phyloP scores from a whole-genome alignment of 2,329 filamentous ascomycete species.

The Xylaria digitata region DNA sequence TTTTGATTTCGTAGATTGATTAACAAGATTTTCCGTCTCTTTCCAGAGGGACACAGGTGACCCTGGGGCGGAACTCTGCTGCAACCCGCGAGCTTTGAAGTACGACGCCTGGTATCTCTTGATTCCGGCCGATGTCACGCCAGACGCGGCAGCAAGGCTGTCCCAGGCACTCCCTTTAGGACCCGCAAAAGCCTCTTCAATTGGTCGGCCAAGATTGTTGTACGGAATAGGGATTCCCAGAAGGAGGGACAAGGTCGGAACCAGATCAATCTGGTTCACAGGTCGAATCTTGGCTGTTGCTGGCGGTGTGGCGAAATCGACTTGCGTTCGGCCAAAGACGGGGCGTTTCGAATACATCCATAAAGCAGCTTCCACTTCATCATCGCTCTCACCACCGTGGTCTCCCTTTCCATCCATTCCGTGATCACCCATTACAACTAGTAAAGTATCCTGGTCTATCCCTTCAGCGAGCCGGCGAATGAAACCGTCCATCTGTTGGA shows the following conservation, averaged over 20 bases:
- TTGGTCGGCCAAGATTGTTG: conserved; percentile 92
- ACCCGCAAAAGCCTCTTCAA: conserved; percentile 91
- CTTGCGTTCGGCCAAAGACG: conserved; percentile 80
- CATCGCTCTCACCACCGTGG: conserved; percentile 97
- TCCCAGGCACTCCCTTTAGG: conserved; percentile 75
- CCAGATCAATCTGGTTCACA: conserved; percentile 89
- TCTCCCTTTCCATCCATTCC: conserved; percentile 98
- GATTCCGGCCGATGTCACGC: conserved; percentile 84
- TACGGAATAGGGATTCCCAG: conserved; percentile 93
- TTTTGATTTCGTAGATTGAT: conserved; percentile 54
- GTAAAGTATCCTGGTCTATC: conserved; percentile 85
- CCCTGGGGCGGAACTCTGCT: conserved; percentile 67
- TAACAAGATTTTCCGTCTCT: conserved; percentile 56
- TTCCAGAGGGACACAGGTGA: conserved; percentile 69
- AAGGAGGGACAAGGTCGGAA: conserved; percentile 88
- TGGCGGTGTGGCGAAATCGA: conserved; percentile 68
- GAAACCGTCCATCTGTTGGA: conserved; percentile 89
- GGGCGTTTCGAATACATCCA: conserved; percentile 98
- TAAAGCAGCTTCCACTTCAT: conserved; percentile 91
- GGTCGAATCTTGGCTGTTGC: conserved; percentile 81
- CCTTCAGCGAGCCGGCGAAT: conserved; percentile 75
- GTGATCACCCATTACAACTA: conserved; percentile 98
- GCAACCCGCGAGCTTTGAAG: conserved; percentile 75
- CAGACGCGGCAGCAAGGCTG: conserved; percentile 81
- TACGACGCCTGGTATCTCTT: conserved; percentile 90